Conservation (phyloP, 192 early-diverging fungal genomes). For the Gryganskiella cystojenkinii region DNA sequence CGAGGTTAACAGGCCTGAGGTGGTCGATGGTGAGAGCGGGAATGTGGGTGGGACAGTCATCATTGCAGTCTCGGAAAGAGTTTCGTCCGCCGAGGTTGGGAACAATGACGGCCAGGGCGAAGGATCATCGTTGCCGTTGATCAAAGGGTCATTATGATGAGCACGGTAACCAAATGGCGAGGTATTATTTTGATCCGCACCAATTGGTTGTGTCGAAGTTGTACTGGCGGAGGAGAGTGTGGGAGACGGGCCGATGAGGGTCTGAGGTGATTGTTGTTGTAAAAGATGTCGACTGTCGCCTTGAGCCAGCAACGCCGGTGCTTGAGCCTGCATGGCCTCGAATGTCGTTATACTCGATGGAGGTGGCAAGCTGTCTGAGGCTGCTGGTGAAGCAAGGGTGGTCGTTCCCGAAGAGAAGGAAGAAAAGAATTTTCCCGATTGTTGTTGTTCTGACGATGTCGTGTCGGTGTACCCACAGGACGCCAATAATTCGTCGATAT, state of each 20-base stretch:
- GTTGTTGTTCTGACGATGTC: background rate
- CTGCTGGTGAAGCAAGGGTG: constrained; percentile 14
- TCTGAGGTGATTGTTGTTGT: constrained; percentile 16
- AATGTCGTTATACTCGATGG: constrained; percentile 6
- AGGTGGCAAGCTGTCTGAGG: constrained; percentile 9
- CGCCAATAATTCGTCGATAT: constrained; percentile 31
- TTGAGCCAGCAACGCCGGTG: constrained; percentile 15
- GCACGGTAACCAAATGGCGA: constrained; percentile 24
- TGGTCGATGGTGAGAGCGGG: background rate
- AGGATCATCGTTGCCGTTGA: constrained; percentile 17
- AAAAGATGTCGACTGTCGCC: constrained; percentile 16
- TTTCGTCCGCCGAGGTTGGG: constrained; percentile 2
- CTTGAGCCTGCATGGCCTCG: constrained; percentile 28
- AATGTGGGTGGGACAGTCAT: background rate
- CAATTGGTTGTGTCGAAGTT: constrained; percentile 1
- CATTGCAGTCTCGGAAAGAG: background rate
- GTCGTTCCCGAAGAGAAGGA: too few species aligned
- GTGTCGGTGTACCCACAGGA: constrained; percentile 35
- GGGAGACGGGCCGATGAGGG: background rate
- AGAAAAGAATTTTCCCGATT: too few species aligned
- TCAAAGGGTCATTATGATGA: constrained; percentile 16
- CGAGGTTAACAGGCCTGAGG: too few species aligned
- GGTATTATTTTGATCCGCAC: constrained; percentile 4
- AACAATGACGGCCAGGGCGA: constrained; percentile 31
- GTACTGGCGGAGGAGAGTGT: constrained; percentile 11